Percentiles rank a stretch among this genome's conserved stretches.
phyloP scores from a whole-genome alignment of 2,329 filamentous ascomycete genomes.

The Diaporthe eres region DNA sequence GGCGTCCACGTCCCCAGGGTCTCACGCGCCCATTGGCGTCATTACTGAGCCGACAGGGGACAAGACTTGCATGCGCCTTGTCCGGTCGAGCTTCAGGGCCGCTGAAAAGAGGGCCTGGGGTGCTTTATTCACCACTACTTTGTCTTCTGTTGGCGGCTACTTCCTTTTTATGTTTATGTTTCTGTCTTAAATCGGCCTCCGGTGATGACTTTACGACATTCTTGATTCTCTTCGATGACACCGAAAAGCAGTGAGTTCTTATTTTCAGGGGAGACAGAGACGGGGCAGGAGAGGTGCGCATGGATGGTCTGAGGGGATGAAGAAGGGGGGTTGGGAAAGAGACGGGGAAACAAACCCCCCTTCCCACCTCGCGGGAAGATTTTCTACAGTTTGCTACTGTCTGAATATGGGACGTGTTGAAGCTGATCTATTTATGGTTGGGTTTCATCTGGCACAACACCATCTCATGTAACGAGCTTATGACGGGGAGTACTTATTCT shows the following conservation, averaged over 20 bases:
- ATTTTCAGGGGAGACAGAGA: not conserved
- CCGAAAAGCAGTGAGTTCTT: slow-evolving; percentile 36
- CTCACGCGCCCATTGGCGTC: not conserved
- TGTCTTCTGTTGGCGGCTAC: slow-evolving; percentile 44
- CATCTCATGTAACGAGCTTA: slow-evolving; percentile 40
- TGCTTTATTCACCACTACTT: slow-evolving; percentile 42
- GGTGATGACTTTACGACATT: slow-evolving; percentile 55
- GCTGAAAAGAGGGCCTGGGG: not conserved
- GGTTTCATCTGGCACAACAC: not conserved
- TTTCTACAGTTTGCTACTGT: slow-evolving; percentile 28
- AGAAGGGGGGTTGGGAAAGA: not conserved
- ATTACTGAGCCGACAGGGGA: not conserved
- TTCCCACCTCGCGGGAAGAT: not conserved
- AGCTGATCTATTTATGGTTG: slow-evolving; percentile 15
- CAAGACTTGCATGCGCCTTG: not conserved
- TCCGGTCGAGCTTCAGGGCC: not conserved
- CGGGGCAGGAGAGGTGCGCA: not conserved
- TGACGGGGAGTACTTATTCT: slow-evolving; percentile 35
- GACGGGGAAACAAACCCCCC: not conserved
- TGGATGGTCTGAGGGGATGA: not conserved
- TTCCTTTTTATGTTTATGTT: slow-evolving; percentile 46
- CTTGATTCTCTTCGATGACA: slow-evolving; percentile 42
- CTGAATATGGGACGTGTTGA: slow-evolving; percentile 26
- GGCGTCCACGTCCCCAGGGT: not conserved
- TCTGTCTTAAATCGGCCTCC: slow-evolving; percentile 43